Evolutionary conservation across 2,329 filamentous ascomycete genomes (phyloP), one percentile per base, ranked within the genome.

Genomic region (Aschersonia sp.): DNA sequence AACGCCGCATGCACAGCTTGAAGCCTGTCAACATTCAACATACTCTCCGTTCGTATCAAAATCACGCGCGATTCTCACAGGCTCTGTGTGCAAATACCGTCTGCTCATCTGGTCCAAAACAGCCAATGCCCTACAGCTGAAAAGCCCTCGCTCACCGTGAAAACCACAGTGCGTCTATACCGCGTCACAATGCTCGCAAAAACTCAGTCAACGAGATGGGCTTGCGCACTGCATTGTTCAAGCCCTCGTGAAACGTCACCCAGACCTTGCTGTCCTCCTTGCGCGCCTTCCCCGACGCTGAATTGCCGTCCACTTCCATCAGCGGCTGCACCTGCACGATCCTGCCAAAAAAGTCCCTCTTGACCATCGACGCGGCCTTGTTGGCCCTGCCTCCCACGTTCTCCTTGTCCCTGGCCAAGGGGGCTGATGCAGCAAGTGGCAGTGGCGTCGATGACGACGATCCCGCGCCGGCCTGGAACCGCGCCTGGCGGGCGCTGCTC

Each of bases 161-260:
- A 42, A 42, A 4, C 40, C 10, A 42, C 10, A 42, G 14, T 12
- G 12, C 12, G 11, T 30, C 46, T 63, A 84, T 3, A 22, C 22
- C 22, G 22, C 22, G 22, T 22, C 22, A 22, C 49, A 88, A 58
- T 4, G 77, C 81, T 48, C 70, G 72, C 71, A 95, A 66, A 56
- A 96, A 76, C 63, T 95, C 89, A 51, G 77, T 74, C 61, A 95
- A 62, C 7, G 85, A 85, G 52, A 96, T 80, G 2, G 87, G 86
- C 63, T 94, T 95, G 62, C 85, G 75, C 51, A 96, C 89, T 9
- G 89, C 89, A 71, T 96, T 95, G 48, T 87, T 92, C 60, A 87
- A 81, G 0, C 89, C 89, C 67, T 96, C 89, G 58, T 95, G 81
- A 63, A 81, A 96, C 53, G 79, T 90, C 42, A 94, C 80, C 88